Percentiles rank a stretch among this genome's conserved stretches.
These are phyloP conservation scores for Eucalyptus grandis DNA, from an alignment of 345 rosid species.

Conservation along the genomic window DNA sequence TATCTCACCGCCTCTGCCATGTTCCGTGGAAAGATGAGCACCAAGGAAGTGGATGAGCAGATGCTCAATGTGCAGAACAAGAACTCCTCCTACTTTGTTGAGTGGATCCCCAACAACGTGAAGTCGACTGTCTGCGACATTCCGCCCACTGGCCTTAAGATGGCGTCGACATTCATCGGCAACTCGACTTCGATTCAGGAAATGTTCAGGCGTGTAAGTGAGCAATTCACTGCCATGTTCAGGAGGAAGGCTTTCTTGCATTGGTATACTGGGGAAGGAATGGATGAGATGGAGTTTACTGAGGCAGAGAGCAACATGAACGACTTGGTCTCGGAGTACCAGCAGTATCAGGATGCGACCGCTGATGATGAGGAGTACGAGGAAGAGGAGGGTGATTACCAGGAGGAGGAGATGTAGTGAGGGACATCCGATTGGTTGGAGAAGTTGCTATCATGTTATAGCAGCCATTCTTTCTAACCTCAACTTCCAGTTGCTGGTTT, in stretches of 20 bases:
- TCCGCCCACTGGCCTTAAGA: conserved; percentile 62
- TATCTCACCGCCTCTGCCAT: conserved; percentile 67
- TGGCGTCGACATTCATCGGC: conserved; percentile 66
- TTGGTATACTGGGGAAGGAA: conserved; percentile 29
- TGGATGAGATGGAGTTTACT: conserved; percentile 36
- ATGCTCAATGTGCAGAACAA: conserved; percentile 33
- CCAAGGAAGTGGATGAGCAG: conserved; percentile 57
- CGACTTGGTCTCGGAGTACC: conserved; percentile 61
- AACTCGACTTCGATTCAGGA: conserved; percentile 71
- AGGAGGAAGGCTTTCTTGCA: conserved; percentile 34
- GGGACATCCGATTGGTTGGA: background rate
- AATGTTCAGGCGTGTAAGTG: conserved; percentile 72
- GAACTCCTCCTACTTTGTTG: conserved; percentile 31
- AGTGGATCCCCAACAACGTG: conserved; percentile 50
- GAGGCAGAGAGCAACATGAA: conserved; percentile 75
- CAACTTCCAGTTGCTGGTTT: conserved; percentile 22
- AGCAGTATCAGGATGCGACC: conserved; percentile 74
- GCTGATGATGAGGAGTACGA: conserved; percentile 70
- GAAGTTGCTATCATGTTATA: background rate
- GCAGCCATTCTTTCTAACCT: background rate
- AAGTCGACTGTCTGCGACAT: conserved; percentile 74
- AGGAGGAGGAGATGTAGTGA: conserved; percentile 9
- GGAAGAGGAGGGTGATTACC: conserved; percentile 28
- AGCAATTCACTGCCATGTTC: conserved; percentile 40
- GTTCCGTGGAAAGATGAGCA: conserved; percentile 80